Evolutionary conservation across 2,329 filamentous ascomycete species (phyloP).

Genomic region (Xylaria sp.): DNA sequence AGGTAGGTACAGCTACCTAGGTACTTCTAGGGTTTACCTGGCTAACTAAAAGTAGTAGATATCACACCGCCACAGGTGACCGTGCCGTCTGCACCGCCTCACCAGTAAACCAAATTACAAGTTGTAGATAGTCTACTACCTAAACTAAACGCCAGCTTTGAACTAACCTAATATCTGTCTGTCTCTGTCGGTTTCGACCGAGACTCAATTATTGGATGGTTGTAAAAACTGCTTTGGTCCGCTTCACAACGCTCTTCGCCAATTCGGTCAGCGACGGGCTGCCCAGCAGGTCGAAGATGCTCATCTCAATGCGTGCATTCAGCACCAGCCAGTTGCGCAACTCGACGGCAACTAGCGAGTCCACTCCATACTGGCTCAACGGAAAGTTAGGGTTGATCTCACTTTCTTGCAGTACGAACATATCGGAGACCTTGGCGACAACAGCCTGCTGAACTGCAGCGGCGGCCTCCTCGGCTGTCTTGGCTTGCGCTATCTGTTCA

Average conservation of each 20-base stretch:
- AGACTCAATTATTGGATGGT: constrained; percentile 4
- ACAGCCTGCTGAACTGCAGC: constrained; percentile 20
- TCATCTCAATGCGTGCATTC: constrained; percentile 33
- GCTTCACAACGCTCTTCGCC: constrained; percentile 25
- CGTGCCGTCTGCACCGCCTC: too few relatives aligned
- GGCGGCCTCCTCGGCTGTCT: constrained; percentile 25
- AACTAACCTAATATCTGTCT: too few relatives aligned
- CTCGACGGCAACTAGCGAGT: constrained; percentile 42
- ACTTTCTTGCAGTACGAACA: constrained; percentile 35
- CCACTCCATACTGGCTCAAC: constrained; percentile 35
- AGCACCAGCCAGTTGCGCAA: constrained; percentile 39
- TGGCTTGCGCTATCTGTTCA: constrained; percentile 22
- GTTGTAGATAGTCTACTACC: too few relatives aligned
- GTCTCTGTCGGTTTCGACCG: too few relatives aligned
- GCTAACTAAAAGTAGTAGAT: too few relatives aligned
- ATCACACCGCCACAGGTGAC: too few relatives aligned
- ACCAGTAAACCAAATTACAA: too few relatives aligned
- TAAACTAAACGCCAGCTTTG: too few relatives aligned
- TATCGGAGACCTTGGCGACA: constrained; percentile 31
- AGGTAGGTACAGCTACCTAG: too few relatives aligned
- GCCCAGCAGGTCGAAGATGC: constrained; percentile 38
- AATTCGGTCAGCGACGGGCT: constrained; percentile 31
- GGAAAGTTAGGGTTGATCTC: constrained; percentile 29
- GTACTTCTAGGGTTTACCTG: too few relatives aligned
- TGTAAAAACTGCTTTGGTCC: constrained; percentile 24